phyloP scores from a whole-genome alignment of 2,329 filamentous ascomycete species.

The Westerdykella aurantiaca region DNA sequence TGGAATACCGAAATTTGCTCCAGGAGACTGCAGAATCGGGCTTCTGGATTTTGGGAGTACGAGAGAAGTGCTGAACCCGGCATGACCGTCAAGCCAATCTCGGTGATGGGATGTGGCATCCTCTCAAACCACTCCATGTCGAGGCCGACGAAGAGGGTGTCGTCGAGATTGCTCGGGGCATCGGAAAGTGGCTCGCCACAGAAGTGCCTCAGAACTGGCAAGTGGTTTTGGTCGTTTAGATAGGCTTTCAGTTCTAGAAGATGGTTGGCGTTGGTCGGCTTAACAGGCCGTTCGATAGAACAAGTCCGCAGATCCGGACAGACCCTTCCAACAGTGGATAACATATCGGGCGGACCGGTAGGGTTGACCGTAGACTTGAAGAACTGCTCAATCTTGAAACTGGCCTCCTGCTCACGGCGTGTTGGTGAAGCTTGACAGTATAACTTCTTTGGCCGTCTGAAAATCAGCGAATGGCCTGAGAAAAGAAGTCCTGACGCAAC shows the following conservation, averaged over 20 bases:
- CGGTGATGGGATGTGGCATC: conserved; percentile 8
- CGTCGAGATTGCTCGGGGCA: conserved; percentile 1
- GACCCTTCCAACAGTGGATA: neutral
- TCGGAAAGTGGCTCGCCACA: neutral
- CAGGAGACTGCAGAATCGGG: neutral
- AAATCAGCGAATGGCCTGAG: no score
- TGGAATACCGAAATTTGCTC: conserved; percentile 7
- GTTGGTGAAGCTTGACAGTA: no score
- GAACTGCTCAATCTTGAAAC: no score
- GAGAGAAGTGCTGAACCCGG: conserved; percentile 1
- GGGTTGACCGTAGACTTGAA: no score
- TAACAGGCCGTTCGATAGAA: no score
- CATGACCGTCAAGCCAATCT: conserved; percentile 11
- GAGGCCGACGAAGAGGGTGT: conserved; percentile 11
- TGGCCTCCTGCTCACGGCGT: no score
- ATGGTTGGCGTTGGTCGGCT: neutral
- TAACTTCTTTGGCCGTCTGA: no score
- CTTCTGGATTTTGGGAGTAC: neutral
- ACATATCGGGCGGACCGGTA: neutral
- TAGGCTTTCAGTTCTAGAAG: neutral
- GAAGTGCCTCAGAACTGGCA: neutral
- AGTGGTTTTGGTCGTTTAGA: neutral
- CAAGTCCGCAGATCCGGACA: neutral
- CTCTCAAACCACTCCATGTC: conserved; percentile 17
- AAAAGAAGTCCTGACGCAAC: no score